Conservation (phyloP, 495 filamentous ascomycete genomes). For the Penicillium tannophilum region DNA sequence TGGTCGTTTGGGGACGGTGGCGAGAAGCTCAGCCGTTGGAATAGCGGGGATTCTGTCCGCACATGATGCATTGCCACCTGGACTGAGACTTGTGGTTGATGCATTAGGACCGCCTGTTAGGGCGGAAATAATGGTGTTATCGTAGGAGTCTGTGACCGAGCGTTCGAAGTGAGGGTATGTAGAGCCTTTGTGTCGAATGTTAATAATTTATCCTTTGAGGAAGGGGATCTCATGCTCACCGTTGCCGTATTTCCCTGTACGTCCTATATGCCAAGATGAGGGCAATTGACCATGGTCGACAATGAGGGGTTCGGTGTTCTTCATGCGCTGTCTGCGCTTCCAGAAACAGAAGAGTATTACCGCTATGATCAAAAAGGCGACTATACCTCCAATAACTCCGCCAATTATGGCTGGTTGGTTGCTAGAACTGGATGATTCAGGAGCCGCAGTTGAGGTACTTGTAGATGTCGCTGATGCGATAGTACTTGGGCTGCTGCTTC, state of each 20-base stretch:
- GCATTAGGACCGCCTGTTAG: not conserved
- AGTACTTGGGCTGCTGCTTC: conserved; percentile 2
- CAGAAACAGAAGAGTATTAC: conserved; percentile 25
- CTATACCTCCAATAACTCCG: conserved; percentile 28
- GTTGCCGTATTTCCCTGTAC: not conserved
- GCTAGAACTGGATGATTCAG: conserved; percentile 10
- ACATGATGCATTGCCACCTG: not conserved
- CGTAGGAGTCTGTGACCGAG: not conserved
- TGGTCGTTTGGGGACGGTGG: conserved; percentile 11
- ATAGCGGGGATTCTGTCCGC: conserved; percentile 2
- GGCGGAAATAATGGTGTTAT: not conserved
- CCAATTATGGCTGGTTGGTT: conserved; percentile 30
- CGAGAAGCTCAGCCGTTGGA: conserved; percentile 6
- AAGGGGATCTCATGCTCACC: not conserved
- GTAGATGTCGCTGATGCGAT: conserved; percentile 4
- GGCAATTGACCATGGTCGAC: not conserved
- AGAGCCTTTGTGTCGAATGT: not conserved
- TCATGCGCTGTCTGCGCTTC: conserved; percentile 24
- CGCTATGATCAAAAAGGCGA: conserved; percentile 21
- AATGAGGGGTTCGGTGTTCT: conserved; percentile 11
- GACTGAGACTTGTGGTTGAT: not conserved
- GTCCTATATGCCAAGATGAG: not conserved
- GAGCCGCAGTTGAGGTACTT: conserved; percentile 1
- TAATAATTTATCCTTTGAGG: not conserved
- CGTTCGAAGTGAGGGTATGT: not conserved